Base-by-base conservation (phyloP, 2,329 filamentous ascomycete genomes). In the Chaetomiaceae sp. region DNA sequence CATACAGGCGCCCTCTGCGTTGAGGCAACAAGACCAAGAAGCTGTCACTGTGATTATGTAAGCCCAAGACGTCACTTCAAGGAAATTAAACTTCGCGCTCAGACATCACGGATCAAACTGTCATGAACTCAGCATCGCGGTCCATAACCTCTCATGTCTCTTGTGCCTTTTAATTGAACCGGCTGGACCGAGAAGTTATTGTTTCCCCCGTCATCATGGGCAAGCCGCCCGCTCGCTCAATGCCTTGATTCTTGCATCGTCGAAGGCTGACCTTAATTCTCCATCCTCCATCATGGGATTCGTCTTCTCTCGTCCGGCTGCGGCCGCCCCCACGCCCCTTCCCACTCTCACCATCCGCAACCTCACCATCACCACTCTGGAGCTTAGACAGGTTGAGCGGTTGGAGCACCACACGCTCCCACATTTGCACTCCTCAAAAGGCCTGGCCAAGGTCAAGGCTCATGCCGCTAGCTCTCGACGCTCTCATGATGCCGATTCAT, bases 281-380 rank as follows among this genome's bases (percentile, higher is more conserved):
- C 38, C 5, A 11, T 12, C 27, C 27, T 31, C 27, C 27, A 6
- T 31, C 43, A 58, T 58, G 56, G 56, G 56, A 0, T 47, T 33
- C 15, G 42, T 25, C 17, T 36, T 38, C 15, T 58, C 56, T 14
- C 47, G 47, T 2, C 47, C 56, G 6, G 25, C 33, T 20, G 34
- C 51, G 38, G 54, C 51, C 14, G 37, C 51, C 5, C 53, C 51
- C 19, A 42, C 29, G 11, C 27, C 25, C 25, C 34, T 47, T 42
- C 42, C 62, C 59, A 53, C 53, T 53, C 74, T 96, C 61, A 88
- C 81, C 4, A 82, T 96, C 64, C 89, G 91, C 64, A 96, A 96
- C 69, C 75, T 95, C 60, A 92, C 89, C 40, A 76, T 81, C 53
- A 84, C 81, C 45, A 78, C 83, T n/a, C 75, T 96, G 51, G 82